Evolutionary conservation across 2,329 filamentous ascomycete genomes (phyloP), one percentile per base, ranked within the genome.

Genomic region (Bipolaris bicolor): DNA sequence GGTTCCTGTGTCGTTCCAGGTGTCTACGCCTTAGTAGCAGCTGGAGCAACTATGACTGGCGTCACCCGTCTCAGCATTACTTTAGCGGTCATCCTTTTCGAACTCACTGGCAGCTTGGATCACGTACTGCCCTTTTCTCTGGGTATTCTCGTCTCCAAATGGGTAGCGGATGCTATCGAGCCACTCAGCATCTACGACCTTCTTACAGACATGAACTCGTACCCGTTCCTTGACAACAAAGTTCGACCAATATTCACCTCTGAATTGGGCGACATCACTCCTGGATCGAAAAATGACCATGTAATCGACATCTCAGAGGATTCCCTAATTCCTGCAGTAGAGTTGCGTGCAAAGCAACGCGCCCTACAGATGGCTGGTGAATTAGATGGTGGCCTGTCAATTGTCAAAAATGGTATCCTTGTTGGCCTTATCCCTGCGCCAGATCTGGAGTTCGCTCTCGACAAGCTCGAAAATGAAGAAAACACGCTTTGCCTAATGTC

Each of bases 171-270:
- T 77, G 93, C 92, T 3, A 86, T 99, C 49, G 95, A 99, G 76
- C 95, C 94, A 15, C 84, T 92, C 51, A 97, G 92, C 75, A 97
- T 99, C 61, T 98, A 97, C 74, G 95, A 98, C 72, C 85, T 98
- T 10, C 82, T 98, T 16, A 98, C 93, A 0, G 92, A 95, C 73
- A 94, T 99, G 90, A 98, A 99, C 76, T 90, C 91, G 2, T 99
- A 98, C 65, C 95, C 95, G 0, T 97, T 96, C 79, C 84, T 99
- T n/a, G 92, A 97, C 77, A 96, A 96, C 78, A 98, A 97, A 76
- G 86, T 93, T 60, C 92, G 96, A 65, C 93, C 94, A 1, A 83
- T 96, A 16, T 97, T 97, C 75, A 96, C 93, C 0, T 89, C 90
- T 0, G 90, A 96, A 52, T 83, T 99, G 0, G 90, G 88, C 13